Evolutionary conservation across 2,329 filamentous ascomycete genomes (phyloP).

Genomic region (Mollisiaceae sp.): DNA sequence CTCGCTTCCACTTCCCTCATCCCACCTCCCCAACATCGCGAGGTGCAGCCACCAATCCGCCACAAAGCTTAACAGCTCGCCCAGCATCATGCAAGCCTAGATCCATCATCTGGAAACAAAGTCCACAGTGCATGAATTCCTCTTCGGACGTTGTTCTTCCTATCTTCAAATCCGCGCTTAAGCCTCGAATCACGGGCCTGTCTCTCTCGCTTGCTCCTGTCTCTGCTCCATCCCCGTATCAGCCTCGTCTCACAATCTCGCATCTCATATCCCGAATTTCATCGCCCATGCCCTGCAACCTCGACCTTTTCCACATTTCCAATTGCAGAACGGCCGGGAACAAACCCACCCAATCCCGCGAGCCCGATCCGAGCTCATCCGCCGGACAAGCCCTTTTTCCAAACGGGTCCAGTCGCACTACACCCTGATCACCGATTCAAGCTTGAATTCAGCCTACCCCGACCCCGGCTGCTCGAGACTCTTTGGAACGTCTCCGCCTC

Average conservation of each 20-base stretch:
- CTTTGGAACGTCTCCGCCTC: constrained; percentile 27
- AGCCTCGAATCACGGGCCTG: neutral
- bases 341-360: constrained; percentile 17
- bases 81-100: constrained; percentile 12
- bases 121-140: constrained; percentile 23
- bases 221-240: constrained; percentile 22
- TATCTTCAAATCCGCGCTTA: constrained; percentile 14
- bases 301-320: constrained; percentile 9
- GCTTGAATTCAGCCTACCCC: constrained; percentile 20
- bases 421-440: constrained; percentile 30
- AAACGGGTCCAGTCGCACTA: constrained; percentile 33
- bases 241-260: constrained; percentile 25
- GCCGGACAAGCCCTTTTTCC: constrained; percentile 19
- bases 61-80: constrained; percentile 10
- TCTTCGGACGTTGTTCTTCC: constrained; percentile 22
- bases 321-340: constrained; percentile 7
- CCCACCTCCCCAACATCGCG: neutral
- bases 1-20: constrained; percentile 13
- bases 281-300: constrained; percentile 7
- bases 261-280: constrained; percentile 12
- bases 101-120: constrained; percentile 23
- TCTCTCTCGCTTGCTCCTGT: constrained; percentile 3
- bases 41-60: neutral
- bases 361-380: constrained; percentile 2
- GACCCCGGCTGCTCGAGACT: constrained; percentile 12